A percentile compares a stretch with the other conserved stretches of the same genome.
Conservation (phyloP, 805 yeast genomes). For the Citeromyces nyonsensis region DNA sequence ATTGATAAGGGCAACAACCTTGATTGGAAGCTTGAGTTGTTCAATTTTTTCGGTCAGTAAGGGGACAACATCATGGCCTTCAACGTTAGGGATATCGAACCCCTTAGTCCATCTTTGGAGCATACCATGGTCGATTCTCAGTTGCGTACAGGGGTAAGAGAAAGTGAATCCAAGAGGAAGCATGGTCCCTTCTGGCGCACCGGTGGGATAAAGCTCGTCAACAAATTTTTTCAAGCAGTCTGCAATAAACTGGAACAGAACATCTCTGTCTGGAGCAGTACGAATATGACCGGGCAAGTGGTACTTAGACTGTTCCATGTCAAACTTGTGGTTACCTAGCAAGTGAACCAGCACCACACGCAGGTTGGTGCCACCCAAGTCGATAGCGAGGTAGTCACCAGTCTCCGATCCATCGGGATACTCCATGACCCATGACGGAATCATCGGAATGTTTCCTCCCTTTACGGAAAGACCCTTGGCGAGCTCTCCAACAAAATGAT, state of each 20-base stretch:
- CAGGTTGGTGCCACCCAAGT: slow-evolving; percentile 49
- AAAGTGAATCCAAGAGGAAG: slow-evolving; percentile 92
- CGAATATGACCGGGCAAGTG: slow-evolving; percentile 67
- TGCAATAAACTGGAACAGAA: slow-evolving; percentile 82
- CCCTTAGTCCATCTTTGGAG: slow-evolving; percentile 99
- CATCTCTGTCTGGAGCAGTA: slow-evolving; percentile 60
- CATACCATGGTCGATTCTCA: slow-evolving; percentile 70
- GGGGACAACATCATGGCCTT: slow-evolving; percentile 90
- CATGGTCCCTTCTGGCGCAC: slow-evolving; percentile 30
- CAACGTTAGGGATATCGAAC: slow-evolving; percentile 87
- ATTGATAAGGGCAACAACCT: slow-evolving; percentile 86
- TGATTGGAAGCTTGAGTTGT: slow-evolving; percentile 59
- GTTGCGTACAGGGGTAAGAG: slow-evolving; percentile 82
- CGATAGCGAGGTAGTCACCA: slow-evolving; percentile 45
- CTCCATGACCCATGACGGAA: slow-evolving; percentile 44
- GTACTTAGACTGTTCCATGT: slow-evolving; percentile 79
- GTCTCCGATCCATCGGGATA: slow-evolving; percentile 42
- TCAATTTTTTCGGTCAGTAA: slow-evolving; percentile 68
- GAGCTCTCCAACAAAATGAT: slow-evolving; percentile 33
- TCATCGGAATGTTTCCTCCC: slow-evolving; percentile 52
- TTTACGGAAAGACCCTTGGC: slow-evolving; percentile 31
- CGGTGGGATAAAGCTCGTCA: slow-evolving; percentile 52
- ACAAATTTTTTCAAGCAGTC: slow-evolving; percentile 65
- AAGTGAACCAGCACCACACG: slow-evolving; percentile 33
- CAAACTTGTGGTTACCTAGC: slow-evolving; percentile 73